A percentile compares a stretch with the other conserved stretches of the same genome.
These are phyloP conservation scores for Ustilago nuda DNA, from an alignment of 1,284 basidiomycete genomes.

Conservation along the genomic window DNA sequence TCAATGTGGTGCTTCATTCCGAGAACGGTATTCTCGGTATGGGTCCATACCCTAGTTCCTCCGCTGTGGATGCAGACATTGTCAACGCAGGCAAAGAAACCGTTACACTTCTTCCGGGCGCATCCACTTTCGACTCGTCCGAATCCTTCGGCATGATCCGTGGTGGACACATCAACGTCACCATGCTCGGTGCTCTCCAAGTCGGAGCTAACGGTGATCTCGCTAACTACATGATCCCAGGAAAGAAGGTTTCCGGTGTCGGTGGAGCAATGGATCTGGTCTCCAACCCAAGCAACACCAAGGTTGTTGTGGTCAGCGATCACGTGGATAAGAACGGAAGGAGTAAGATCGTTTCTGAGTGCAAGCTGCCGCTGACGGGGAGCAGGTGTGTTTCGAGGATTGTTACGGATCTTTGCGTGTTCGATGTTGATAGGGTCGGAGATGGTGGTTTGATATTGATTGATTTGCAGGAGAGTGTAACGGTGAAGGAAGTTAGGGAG, in stretches of 20 bases:
- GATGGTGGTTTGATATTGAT: slow-evolving; percentile 79
- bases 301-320: slow-evolving; percentile 83
- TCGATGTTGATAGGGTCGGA: slow-evolving; percentile 80
- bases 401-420: slow-evolving; percentile 89
- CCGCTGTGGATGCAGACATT: slow-evolving; percentile 66
- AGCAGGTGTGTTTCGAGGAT: slow-evolving; percentile 86
- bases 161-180: slow-evolving; percentile 90
- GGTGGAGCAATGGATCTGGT: slow-evolving; percentile 90
- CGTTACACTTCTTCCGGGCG: slow-evolving; percentile 80
- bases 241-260: slow-evolving; percentile 81
- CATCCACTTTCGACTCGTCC: slow-evolving; percentile 88
- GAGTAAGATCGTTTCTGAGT: slow-evolving; percentile 86
- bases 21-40: slow-evolving; percentile 68
- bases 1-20: slow-evolving; percentile 62
- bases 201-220: slow-evolving; percentile 93
- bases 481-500: slow-evolving; percentile 82
- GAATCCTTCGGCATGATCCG: slow-evolving; percentile 97
- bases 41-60: slow-evolving; percentile 63
- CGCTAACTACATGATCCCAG: slow-evolving; percentile 98
- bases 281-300: slow-evolving; percentile 52
- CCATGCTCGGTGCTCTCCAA: slow-evolving; percentile 92
- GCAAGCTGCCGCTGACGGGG: slow-evolving; percentile 87
- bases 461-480: slow-evolving; percentile 85
- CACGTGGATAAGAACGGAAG: slow-evolving; percentile 89
- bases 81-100: slow-evolving; percentile 90